Conservation (phyloP, 345 rosid species). For the Rubroshorea leprosula region DNA sequence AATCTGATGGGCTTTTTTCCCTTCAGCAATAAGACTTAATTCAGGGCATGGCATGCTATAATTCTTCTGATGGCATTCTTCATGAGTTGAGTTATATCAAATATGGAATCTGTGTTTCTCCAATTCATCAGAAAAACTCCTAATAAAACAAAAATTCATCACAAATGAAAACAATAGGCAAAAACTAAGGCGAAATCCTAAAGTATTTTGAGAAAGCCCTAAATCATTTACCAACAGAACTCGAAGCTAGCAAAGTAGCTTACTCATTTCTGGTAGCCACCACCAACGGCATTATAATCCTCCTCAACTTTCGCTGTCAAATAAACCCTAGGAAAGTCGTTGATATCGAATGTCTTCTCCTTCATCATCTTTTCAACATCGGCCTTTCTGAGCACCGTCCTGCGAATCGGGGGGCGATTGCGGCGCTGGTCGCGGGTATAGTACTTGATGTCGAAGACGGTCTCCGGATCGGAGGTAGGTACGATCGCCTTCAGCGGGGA, state of each 20-base stretch:
- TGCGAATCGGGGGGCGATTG: conserved; percentile 72
- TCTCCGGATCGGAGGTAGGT: conserved; percentile 76
- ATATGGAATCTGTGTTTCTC: not conserved
- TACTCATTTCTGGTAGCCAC: conserved; percentile 25
- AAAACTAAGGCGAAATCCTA: not conserved
- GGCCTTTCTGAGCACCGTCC: conserved; percentile 62
- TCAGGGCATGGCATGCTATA: no score
- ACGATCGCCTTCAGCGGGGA: conserved; percentile 43
- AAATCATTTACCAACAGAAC: not conserved
- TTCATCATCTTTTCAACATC: conserved; percentile 75
- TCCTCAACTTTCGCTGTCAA: conserved; percentile 62
- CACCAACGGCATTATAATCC: conserved; percentile 35
- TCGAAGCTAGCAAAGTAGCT: not conserved
- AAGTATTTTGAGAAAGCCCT: not conserved
- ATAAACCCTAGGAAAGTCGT: conserved; percentile 76
- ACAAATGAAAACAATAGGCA: not conserved
- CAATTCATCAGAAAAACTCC: not conserved
- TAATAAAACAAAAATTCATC: not conserved
- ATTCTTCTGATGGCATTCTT: not conserved
- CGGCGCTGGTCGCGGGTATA: conserved; percentile 77
- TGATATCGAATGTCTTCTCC: conserved; percentile 55
- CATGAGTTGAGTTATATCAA: not conserved
- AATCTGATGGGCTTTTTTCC: not conserved
- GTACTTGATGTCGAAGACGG: conserved; percentile 83
- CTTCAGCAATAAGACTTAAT: not conserved